Conservation (phyloP, 2,329 filamentous ascomycete genomes). For the Nemania sp. region DNA sequence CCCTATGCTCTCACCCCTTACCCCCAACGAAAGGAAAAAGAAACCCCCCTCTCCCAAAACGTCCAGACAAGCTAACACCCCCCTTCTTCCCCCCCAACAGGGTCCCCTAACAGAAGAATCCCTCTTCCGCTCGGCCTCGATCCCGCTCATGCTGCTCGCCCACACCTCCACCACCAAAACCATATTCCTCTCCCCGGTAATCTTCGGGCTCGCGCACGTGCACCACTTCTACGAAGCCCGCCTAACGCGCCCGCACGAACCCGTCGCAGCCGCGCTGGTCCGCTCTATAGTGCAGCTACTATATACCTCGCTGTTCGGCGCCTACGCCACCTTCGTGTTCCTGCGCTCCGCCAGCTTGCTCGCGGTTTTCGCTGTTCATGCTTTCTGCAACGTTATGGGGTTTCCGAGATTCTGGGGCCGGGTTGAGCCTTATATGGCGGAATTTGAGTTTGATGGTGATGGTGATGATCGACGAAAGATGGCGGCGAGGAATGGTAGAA, state of each 20-base stretch:
- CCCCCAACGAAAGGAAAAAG: too few relatives aligned
- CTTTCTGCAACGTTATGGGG: slow-evolving; percentile 92
- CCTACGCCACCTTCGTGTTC: slow-evolving; percentile 88
- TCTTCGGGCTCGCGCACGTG: slow-evolving; percentile 91
- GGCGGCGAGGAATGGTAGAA: slow-evolving; percentile 33
- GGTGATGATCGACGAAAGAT: slow-evolving; percentile 25
- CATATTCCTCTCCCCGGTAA: slow-evolving; percentile 80
- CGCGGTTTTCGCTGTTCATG: slow-evolving; percentile 75
- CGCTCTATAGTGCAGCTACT: slow-evolving; percentile 81
- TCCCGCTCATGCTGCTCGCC: slow-evolving; percentile 80
- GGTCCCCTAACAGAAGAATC: slow-evolving; percentile 91
- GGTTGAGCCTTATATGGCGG: slow-evolving; percentile 54
- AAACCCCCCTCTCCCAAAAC: not conserved
- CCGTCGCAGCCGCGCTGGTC: slow-evolving; percentile 63
- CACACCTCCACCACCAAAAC: slow-evolving; percentile 60
- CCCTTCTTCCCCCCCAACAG: slow-evolving; percentile 43
- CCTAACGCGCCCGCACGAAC: slow-evolving; percentile 73
- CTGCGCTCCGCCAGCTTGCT: slow-evolving; percentile 81
- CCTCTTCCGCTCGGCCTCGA: slow-evolving; percentile 84
- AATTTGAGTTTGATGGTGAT: slow-evolving; percentile 29
- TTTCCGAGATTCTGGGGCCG: slow-evolving; percentile 83
- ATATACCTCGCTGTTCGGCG: slow-evolving; percentile 92
- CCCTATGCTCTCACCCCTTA: too few relatives aligned
- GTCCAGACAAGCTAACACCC: not conserved
- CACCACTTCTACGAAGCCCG: slow-evolving; percentile 97